Evolutionary conservation across 805 yeast species (phyloP), one percentile per base, ranked within the genome.

Genomic region (Yarrowia deformans): DNA sequence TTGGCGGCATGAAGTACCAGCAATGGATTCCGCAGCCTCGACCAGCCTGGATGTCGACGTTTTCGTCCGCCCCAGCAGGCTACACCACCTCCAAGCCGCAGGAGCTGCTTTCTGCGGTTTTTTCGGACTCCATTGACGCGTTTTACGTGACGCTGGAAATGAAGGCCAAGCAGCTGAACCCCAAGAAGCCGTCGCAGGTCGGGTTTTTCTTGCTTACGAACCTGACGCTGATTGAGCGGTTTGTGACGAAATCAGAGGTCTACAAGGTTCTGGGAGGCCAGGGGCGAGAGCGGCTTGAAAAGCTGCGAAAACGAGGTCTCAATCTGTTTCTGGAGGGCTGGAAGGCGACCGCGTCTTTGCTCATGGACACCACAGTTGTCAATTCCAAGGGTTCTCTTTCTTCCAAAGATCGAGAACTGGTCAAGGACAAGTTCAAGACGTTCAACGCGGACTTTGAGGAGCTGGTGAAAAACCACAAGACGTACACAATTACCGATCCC

Each of bases 381-480:
- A 83, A 85, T 50, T 83, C 87, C 32, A 82, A 82, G 67, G 56
- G 84, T 81, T 72, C 76, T 49, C 71, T 80, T 72, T 80, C 86
- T 55, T 86, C 87, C n/a, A 90, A 90, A 72, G 97, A 92, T 72
- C 86, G 87, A 71, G 97, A 92, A 68, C 85, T 83, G 63, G 86
- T 92, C 69, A 95, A 94, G 75, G 97, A 95, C 71, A 87, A 91
- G 75, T 92, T 91, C 79, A 86, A 85, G 72, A 88, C 84, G 70
- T 95, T 94, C 80, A 94, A 93, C 76, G 86, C 85, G 37, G 89
- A 88, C 54, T 90, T 95, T 76, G 98, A 95, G 68, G 90, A 86
- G 42, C 85, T 93, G 42, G 84, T 89, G 32, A 83, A 83, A 39
- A 87, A 84, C 69, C 90, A 90, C 75, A 88, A 87, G 73, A 82